phyloP scores from a whole-genome alignment of 495 filamentous ascomycete species.

The Aspergillus nanangensis region DNA sequence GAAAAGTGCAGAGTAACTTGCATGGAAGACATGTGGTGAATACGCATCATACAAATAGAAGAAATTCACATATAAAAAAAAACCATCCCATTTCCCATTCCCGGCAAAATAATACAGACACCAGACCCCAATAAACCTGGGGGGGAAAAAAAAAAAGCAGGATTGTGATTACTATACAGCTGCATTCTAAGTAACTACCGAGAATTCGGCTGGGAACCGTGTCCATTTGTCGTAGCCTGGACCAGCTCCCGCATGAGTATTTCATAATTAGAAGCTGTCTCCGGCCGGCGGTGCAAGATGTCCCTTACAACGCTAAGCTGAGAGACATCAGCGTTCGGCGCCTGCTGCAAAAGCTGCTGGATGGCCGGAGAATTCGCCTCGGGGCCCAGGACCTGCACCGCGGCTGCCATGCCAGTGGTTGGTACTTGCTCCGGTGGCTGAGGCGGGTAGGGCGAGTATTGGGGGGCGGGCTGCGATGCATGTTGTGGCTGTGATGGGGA shows the following conservation, averaged over 20 bases:
- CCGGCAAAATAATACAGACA: conserved; percentile 3
- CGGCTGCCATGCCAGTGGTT: conserved; percentile 20
- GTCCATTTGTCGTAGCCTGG: conserved; percentile 33
- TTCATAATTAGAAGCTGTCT: conserved; percentile 33
- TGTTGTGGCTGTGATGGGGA: conserved; percentile 17
- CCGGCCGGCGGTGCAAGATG: conserved; percentile 51
- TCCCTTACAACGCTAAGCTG: conserved; percentile 63
- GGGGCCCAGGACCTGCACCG: conserved; percentile 52
- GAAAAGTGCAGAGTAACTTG: background rate
- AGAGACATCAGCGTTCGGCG: conserved; percentile 52
- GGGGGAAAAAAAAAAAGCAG: conserved; percentile 1
- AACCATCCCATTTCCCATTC: conserved; percentile 11
- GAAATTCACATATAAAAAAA: conserved; percentile 8
- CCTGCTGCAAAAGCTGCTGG: conserved; percentile 61
- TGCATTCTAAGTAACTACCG: conserved; percentile 8
- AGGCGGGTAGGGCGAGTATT: conserved; percentile 11
- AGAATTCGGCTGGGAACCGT: conserved; percentile 20
- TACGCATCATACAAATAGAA: too few relatives aligned
- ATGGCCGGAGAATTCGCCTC: conserved; percentile 60
- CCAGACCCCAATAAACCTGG: conserved; percentile 2
- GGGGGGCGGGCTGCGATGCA: conserved; percentile 22
- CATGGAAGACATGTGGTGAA: background rate
- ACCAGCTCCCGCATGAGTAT: conserved; percentile 34
- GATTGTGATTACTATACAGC: conserved; percentile 14
- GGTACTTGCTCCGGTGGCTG: conserved; percentile 11